Evolutionary conservation across 345 rosid species (phyloP).

Genomic region (Camelina hispida): DNA sequence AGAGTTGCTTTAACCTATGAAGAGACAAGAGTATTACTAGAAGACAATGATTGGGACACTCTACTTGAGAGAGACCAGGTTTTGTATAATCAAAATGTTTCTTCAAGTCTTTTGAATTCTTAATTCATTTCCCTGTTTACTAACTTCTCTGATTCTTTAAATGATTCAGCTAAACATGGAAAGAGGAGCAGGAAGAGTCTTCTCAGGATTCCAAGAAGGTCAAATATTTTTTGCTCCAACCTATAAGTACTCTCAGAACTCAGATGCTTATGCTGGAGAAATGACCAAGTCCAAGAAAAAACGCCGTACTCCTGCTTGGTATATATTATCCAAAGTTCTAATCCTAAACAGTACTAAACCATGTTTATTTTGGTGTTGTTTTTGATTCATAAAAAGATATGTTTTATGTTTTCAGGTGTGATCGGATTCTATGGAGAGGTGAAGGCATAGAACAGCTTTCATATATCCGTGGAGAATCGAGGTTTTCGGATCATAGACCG

Average conservation of each 20-base stretch:
- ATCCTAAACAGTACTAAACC: background rate
- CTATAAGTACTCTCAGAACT: conserved; percentile 81
- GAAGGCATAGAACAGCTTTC: conserved; percentile 78
- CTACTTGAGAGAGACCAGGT: conserved; percentile 94
- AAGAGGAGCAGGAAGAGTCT: conserved; percentile 90
- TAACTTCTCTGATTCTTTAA: background rate
- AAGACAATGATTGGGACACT: conserved; percentile 80
- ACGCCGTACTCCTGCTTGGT: conserved; percentile 99
- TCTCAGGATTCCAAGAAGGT: conserved; percentile 79
- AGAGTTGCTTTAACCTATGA: conserved; percentile 83
- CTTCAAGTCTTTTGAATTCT: background rate
- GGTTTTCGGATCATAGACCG: conserved; percentile 95
- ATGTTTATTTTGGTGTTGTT: background rate
- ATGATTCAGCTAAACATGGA: conserved; percentile 71
- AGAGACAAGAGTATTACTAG: conserved; percentile 68
- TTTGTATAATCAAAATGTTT: conserved; percentile 23
- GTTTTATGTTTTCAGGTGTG: conserved; percentile 67
- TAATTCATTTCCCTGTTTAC: background rate
- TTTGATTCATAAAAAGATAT: background rate
- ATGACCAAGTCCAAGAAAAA: conserved; percentile 85
- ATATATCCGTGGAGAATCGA: conserved; percentile 77
- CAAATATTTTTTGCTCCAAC: conserved; percentile 84
- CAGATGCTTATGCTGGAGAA: conserved; percentile 92
- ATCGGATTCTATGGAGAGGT: conserved; percentile 88
- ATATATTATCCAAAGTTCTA: conserved; percentile 39